These are phyloP conservation scores for Bipolaris cookei DNA, from an alignment of 2,329 filamentous ascomycete genomes.

Conservation along the genomic window DNA sequence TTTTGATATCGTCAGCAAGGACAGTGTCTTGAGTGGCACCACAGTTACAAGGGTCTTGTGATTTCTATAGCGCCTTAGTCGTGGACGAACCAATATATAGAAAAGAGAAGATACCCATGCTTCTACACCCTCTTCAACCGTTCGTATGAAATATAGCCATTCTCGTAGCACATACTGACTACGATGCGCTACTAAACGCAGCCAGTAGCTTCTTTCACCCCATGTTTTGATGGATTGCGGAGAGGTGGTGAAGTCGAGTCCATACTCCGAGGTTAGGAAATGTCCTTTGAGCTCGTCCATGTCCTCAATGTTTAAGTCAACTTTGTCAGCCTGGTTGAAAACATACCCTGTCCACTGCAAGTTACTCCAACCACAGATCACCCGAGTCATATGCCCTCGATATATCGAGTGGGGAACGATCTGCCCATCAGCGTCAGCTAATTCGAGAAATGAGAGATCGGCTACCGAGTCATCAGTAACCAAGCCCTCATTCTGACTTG, in stretches of 20 bases:
- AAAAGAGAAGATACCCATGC: conserved; percentile 4
- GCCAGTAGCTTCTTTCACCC: conserved; percentile 20
- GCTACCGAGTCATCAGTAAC: neutral
- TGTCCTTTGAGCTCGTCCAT: neutral
- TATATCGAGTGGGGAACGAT: neutral
- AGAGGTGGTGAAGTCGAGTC: neutral
- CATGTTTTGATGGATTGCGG: neutral
- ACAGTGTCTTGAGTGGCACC: neutral
- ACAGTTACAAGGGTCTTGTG: neutral
- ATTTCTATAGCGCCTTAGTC: neutral
- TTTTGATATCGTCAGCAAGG: neutral
- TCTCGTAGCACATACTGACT: conserved; percentile 5
- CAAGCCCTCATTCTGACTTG: neutral
- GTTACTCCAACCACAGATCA: conserved; percentile 13
- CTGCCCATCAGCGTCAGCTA: neutral
- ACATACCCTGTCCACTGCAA: conserved; percentile 8
- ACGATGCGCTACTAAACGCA: conserved; percentile 7
- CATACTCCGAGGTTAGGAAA: neutral
- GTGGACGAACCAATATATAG: no score
- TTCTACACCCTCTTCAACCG: conserved; percentile 9
- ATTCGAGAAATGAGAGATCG: neutral
- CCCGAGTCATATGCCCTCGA: conserved; percentile 7
- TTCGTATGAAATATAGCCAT: conserved; percentile 10
- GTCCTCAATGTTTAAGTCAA: neutral
- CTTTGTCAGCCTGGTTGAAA: conserved; percentile 5